Evolutionary conservation across 352 stramenopile genomes (phyloP).

Genomic region (Phytophthora parvispora): DNA sequence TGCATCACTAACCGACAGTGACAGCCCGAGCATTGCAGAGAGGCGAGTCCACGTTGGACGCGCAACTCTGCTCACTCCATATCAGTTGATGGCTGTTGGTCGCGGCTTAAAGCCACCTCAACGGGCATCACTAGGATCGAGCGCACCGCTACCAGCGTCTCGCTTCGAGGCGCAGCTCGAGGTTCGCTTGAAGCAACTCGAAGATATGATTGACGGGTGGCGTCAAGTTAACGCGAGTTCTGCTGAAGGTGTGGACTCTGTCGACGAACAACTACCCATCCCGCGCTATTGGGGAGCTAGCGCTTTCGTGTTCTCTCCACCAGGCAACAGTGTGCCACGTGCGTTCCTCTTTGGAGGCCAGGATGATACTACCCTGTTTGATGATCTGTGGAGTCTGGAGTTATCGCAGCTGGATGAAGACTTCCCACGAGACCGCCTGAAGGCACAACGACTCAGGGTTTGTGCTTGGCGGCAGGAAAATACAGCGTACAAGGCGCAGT

Average conservation of each 20-base stretch:
- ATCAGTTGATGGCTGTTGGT: constrained; percentile 54
- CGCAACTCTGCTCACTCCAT: constrained; percentile 54
- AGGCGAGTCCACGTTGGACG: constrained; percentile 44
- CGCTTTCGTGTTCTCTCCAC: constrained; percentile 38
- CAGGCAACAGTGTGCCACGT: constrained; percentile 13
- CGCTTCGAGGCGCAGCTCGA: constrained; percentile 41
- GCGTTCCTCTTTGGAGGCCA: constrained; percentile 77
- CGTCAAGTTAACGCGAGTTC: constrained; percentile 13
- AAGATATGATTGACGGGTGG: constrained; percentile 58
- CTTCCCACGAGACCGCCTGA: constrained; percentile 23
- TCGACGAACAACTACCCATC: constrained; percentile 26
- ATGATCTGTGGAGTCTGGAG: constrained; percentile 72
- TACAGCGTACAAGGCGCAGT: constrained; percentile 37
- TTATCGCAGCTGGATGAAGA: constrained; percentile 47
- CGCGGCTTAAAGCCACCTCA: constrained; percentile 28
- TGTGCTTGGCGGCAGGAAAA: constrained; percentile 67
- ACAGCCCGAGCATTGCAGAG: constrained; percentile 35
- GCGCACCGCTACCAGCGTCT: constrained; percentile 14
- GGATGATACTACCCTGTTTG: constrained; percentile 67
- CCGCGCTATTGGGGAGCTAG: constrained; percentile 59
- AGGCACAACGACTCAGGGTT: constrained; percentile 23
- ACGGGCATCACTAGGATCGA: constrained; percentile 35
- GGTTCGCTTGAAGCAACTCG: constrained; percentile 48
- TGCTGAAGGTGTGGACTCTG: neutral
- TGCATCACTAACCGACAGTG: constrained; percentile 22